phyloP scores from a whole-genome alignment of 78 protist species.

The Goniomonas avonlea region DNA sequence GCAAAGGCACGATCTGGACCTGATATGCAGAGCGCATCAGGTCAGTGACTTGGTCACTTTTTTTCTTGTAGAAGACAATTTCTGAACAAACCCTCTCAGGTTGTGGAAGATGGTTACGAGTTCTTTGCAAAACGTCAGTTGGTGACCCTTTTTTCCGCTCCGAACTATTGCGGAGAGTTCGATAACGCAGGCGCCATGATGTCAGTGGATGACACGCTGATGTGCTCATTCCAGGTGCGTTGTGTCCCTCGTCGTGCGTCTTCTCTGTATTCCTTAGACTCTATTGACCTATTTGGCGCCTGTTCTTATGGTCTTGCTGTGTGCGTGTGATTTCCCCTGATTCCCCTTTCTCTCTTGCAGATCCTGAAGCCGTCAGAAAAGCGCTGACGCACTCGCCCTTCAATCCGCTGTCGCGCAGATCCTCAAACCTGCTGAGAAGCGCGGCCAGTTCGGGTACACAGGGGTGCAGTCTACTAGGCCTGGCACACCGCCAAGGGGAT shows the following conservation, averaged over 20 bases:
- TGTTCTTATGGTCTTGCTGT: neutral
- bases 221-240: conserved; percentile 95
- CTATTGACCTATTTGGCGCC: neutral
- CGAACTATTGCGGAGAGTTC: conserved; percentile 97
- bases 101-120: conserved; percentile 96
- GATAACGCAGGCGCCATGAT: conserved; percentile 98
- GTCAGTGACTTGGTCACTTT: conserved; percentile 22
- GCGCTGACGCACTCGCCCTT: neutral
- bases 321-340: neutral
- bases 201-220: conserved; percentile 94
- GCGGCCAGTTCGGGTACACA: neutral
- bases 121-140: conserved; percentile 95
- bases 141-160: conserved; percentile 97
- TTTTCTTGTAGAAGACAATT: neutral
- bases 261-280: too few species aligned
- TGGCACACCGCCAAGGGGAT: conserved; percentile 26
- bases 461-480: conserved; percentile 25
- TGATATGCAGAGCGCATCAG: conserved; percentile 97
- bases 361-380: neutral
- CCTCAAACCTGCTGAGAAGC: conserved; percentile 81
- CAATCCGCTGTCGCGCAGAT: conserved; percentile 25
- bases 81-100: conserved; percentile 23
- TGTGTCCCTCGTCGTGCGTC: too few species aligned
- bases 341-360: neutral
- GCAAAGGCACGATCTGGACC: conserved; percentile 85